These are phyloP conservation scores for Huntiella bhutanensis DNA, from an alignment of 2,329 filamentous ascomycete genomes.

Conservation along the genomic window DNA sequence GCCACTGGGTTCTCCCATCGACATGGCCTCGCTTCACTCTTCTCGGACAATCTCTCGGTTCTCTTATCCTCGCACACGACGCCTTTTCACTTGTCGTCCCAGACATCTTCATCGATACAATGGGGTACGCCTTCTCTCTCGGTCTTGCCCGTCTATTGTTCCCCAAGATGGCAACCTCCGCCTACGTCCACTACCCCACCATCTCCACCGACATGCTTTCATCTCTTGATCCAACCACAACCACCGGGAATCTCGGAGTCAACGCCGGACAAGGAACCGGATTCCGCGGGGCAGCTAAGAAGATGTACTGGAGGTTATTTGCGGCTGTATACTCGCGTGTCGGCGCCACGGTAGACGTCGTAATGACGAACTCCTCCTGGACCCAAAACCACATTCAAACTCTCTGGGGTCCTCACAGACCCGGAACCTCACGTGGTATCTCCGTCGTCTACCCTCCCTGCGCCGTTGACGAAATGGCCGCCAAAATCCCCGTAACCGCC, in stretches of 20 bases:
- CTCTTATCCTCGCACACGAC: conserved; percentile 72
- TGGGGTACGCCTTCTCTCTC: conserved; percentile 89
- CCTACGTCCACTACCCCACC: conserved; percentile 95
- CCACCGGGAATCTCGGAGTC: conserved; percentile 46
- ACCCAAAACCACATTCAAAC: conserved; percentile 66
- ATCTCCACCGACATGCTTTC: conserved; percentile 96
- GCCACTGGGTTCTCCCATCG: conserved; percentile 67
- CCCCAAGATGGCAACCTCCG: conserved; percentile 59
- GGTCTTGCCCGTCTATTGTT: conserved; percentile 72
- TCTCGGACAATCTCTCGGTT: conserved; percentile 82
- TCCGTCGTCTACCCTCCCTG: conserved; percentile 80
- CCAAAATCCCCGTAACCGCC: conserved; percentile 50
- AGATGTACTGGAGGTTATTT: conserved; percentile 71
- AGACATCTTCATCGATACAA: conserved; percentile 90
- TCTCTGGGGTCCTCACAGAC: conserved; percentile 51
- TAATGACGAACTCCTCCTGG: conserved; percentile 97
- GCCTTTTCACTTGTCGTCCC: conserved; percentile 83
- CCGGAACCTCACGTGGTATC: conserved; percentile 28
- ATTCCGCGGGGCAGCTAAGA: conserved; percentile 50
- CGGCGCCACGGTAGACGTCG: conserved; percentile 69
- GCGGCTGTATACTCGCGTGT: conserved; percentile 66
- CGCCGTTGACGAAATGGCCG: conserved; percentile 66
- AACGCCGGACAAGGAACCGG: conserved; percentile 72
- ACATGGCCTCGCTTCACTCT: conserved; percentile 88
- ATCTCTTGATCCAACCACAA: conserved; percentile 47